Evolutionary conservation across 352 stramenopile species (phyloP).

Genomic region (Aphanomyces astaci): DNA sequence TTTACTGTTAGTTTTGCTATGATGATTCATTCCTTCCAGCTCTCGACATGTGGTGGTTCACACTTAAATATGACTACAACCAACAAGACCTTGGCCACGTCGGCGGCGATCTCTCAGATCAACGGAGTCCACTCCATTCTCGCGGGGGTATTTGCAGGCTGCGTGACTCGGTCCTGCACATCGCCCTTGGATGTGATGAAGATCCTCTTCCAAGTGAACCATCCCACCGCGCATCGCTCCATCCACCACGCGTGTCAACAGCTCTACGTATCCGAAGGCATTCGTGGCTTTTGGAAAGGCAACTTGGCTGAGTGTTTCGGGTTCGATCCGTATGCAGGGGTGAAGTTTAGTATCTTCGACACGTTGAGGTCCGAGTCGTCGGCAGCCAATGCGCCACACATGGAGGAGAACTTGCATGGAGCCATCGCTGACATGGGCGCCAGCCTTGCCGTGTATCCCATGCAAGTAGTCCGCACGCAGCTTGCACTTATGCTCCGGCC

Average conservation of each 20-base stretch:
- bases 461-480: slow-evolving; percentile 76
- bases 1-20: no score
- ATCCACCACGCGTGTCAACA: not conserved
- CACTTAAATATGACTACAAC: not conserved
- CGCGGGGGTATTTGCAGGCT: slow-evolving; percentile 64
- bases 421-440: slow-evolving; percentile 55
- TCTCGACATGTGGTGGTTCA: no score
- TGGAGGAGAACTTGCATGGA: slow-evolving; percentile 47
- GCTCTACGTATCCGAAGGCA: slow-evolving; percentile 54
- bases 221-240: not conserved
- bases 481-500: slow-evolving; percentile 56
- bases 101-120: not conserved
- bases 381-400: slow-evolving; percentile 32
- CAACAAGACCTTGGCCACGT: not conserved
- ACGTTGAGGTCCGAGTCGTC: slow-evolving; percentile 37
- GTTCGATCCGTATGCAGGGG: slow-evolving; percentile 60
- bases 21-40: no score
- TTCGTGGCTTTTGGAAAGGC: slow-evolving; percentile 71
- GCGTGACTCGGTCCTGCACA: slow-evolving; percentile 72
- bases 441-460: slow-evolving; percentile 65
- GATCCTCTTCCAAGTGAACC: slow-evolving; percentile 70
- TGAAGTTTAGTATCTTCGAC: slow-evolving; percentile 79
- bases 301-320: slow-evolving; percentile 70
- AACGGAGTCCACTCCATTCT: slow-evolving; percentile 56
- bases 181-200: slow-evolving; percentile 77